These are phyloP conservation scores for Fragaria iinumae DNA, from an alignment of 306 rosid genomes.

Conservation along the genomic window DNA sequence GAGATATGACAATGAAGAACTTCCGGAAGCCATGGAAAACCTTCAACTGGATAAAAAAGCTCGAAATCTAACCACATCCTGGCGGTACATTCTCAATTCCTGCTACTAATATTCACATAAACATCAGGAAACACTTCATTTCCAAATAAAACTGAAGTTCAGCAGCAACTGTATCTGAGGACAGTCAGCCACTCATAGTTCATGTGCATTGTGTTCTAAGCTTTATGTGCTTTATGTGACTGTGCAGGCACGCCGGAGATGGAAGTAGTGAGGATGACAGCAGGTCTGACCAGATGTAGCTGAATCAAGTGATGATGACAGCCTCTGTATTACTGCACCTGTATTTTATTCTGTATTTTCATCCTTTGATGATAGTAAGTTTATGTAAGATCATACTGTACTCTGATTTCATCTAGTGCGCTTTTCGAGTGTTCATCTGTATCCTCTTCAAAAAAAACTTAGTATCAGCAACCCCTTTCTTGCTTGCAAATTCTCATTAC, in stretches of 20 bases:
- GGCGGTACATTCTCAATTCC: slow-evolving; percentile 71
- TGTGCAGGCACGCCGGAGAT: slow-evolving; percentile 84
- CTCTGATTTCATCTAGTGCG: slow-evolving; percentile 46
- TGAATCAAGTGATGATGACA: slow-evolving; percentile 10
- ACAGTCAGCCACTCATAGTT: too few relatives aligned
- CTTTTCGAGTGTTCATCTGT: slow-evolving; percentile 28
- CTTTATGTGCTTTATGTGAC: not conserved
- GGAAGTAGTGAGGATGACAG: slow-evolving; percentile 64
- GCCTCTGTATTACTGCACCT: slow-evolving; percentile 30
- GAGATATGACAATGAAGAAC: slow-evolving; percentile 87
- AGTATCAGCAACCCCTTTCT: not conserved
- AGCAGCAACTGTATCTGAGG: not conserved
- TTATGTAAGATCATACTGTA: slow-evolving; percentile 37
- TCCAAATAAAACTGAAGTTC: not conserved
- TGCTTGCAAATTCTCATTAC: not conserved
- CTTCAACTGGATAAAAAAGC: slow-evolving; percentile 97
- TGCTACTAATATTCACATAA: not conserved
- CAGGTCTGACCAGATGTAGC: slow-evolving; percentile 76
- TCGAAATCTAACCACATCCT: slow-evolving; percentile 93
- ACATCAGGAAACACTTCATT: not conserved
- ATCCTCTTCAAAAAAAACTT: not conserved
- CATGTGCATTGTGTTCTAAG: not conserved
- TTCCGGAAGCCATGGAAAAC: slow-evolving; percentile 86
- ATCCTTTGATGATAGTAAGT: slow-evolving; percentile 28
- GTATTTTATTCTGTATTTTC: slow-evolving; percentile 52